phyloP scores from a whole-genome alignment of 2,329 filamentous ascomycete genomes.

The Aaosphaeria pasadenensis region DNA sequence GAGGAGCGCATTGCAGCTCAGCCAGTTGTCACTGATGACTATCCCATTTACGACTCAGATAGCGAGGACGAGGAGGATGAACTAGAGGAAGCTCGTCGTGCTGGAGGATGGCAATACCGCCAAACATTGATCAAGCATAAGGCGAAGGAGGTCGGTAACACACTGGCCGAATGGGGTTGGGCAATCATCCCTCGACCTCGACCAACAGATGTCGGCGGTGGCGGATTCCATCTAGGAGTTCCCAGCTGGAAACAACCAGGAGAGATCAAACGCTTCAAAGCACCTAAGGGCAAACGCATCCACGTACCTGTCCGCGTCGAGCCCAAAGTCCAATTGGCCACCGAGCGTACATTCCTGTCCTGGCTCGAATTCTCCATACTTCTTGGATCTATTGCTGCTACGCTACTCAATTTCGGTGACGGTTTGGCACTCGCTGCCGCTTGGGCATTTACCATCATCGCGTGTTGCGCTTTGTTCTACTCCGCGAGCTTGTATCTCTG shows the following conservation, averaged over 20 bases:
- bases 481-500: slow-evolving; percentile 82
- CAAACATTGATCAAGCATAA: slow-evolving; percentile 52
- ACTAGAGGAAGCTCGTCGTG: slow-evolving; percentile 71
- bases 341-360: slow-evolving; percentile 90
- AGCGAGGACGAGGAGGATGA: slow-evolving; percentile 71
- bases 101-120: slow-evolving; percentile 76
- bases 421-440: slow-evolving; percentile 43
- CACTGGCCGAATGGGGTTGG: slow-evolving; percentile 20
- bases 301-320: slow-evolving; percentile 95
- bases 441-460: slow-evolving; percentile 78
- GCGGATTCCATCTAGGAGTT: slow-evolving; percentile 43
- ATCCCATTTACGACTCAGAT: slow-evolving; percentile 86
- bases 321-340: slow-evolving; percentile 96
- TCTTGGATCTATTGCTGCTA: slow-evolving; percentile 58
- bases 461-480: slow-evolving; percentile 76
- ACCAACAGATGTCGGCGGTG: slow-evolving; percentile 42
- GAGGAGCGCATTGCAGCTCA: slow-evolving; percentile 77
- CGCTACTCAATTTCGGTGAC: slow-evolving; percentile 41
- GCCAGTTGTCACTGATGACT: slow-evolving; percentile 64
- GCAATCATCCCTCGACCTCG: slow-evolving; percentile 38
- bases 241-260: slow-evolving; percentile 39
- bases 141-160: slow-evolving; percentile 44
- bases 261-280: slow-evolving; percentile 57
- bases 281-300: slow-evolving; percentile 78
- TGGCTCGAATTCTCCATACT: slow-evolving; percentile 98